Conservation (phyloP, 257 asterid genomes). For the Verbena officinalis region DNA sequence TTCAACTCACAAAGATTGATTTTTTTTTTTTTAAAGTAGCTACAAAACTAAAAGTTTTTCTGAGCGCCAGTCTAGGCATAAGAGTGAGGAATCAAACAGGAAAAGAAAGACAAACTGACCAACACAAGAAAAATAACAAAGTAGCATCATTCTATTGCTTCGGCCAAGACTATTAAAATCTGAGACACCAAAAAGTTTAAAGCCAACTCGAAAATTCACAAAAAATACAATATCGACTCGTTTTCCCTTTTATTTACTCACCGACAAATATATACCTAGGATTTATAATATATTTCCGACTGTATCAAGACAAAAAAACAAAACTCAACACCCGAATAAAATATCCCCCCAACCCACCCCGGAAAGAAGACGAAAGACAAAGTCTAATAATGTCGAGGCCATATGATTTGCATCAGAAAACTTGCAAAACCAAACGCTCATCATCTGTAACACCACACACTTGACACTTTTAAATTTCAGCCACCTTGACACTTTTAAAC, state of each 20-base stretch:
- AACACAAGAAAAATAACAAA: not conserved
- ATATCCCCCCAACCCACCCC: not conserved
- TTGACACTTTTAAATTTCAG: slow-evolving; percentile 19
- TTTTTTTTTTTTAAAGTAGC: no score
- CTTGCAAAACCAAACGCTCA: slow-evolving; percentile 15
- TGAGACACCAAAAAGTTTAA: slow-evolving; percentile 4
- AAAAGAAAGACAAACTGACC: no score
- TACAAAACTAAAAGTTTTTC: no score
- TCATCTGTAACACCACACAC: slow-evolving; percentile 18
- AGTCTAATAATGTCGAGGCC: slow-evolving; percentile 23
- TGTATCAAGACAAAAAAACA: not conserved
- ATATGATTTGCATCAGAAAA: slow-evolving; percentile 28
- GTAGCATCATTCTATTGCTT: not conserved
- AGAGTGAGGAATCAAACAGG: no score
- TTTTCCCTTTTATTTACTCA: slow-evolving; percentile 24
- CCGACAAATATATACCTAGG: slow-evolving; percentile 24
- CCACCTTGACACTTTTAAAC: not conserved
- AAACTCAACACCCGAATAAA: not conserved
- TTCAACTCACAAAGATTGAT: no score
- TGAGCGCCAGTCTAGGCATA: no score
- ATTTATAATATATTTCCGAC: slow-evolving; percentile 14
- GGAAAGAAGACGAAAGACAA: not conserved
- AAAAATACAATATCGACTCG: slow-evolving; percentile 11
- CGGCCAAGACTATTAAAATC: not conserved
- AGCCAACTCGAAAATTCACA: slow-evolving; percentile 9